Percentiles rank a stretch among this genome's conserved stretches.
phyloP scores from a whole-genome alignment of 257 asterid species.

The Mentha longifolia region DNA sequence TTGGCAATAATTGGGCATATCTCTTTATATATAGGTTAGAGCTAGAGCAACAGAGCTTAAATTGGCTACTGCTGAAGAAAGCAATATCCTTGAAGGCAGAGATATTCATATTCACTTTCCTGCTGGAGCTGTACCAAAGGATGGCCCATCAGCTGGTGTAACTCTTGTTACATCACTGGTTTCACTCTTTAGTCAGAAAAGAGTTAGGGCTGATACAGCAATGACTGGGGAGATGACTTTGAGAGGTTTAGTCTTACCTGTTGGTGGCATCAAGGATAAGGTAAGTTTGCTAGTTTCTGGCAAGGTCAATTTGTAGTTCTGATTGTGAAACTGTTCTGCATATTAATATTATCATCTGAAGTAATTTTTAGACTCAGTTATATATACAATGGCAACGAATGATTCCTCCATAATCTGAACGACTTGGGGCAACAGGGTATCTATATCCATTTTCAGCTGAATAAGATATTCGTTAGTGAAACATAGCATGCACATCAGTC shows the following conservation, averaged over 20 bases:
- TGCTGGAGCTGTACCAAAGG: constrained; percentile 98
- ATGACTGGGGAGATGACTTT: constrained; percentile 99
- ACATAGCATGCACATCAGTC: background rate
- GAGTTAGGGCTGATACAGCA: constrained; percentile 97
- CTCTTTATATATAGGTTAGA: constrained; percentile 60
- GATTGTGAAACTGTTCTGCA: constrained; percentile 10
- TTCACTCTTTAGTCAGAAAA: constrained; percentile 89
- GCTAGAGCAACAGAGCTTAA: constrained; percentile 93
- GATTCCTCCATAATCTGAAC: constrained; percentile 16
- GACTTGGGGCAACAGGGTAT: constrained; percentile 3
- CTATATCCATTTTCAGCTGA: constrained; percentile 4
- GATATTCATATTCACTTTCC: constrained; percentile 98
- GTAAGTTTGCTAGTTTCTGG: constrained; percentile 45
- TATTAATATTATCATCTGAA: constrained; percentile 23
- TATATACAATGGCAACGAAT: constrained; percentile 1
- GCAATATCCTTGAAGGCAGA: constrained; percentile 84
- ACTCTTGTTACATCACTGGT: constrained; percentile 97
- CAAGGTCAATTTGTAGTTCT: constrained; percentile 17
- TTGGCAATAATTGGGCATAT: constrained; percentile 29
- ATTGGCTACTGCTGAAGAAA: constrained; percentile 62
- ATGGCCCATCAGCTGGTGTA: constrained; percentile 99
- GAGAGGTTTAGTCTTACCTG: constrained; percentile 95
- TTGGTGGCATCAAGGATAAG: constrained; percentile 99
- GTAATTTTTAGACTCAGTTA: constrained; percentile 3
- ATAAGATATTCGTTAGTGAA: background rate